Base-by-base conservation (phyloP, 768 basidiomycete genomes). In the Mycena chlorophos region DNA sequence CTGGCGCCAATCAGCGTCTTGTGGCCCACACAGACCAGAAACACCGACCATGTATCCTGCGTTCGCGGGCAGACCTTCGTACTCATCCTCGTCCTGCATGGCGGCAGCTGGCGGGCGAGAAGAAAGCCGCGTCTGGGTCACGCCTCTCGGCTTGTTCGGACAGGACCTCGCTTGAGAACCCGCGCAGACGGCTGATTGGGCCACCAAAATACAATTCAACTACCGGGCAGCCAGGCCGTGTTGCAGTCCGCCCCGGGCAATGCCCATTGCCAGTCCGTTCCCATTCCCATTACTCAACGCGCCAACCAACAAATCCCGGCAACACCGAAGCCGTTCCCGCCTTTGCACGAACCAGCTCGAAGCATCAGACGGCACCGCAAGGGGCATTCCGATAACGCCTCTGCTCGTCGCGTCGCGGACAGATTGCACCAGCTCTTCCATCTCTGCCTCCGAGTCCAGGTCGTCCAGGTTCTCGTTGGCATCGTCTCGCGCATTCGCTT, bases 281-380 rank as follows among this genome's bases (percentile, higher is more conserved):
- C 73, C 73, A 34, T 71, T 69, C 4, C 71, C 73, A 55, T 69
- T 77, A 19, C 72, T 67, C 42, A 87, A 69, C 2, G 86, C 85
- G 27, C 78, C 79, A 3, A 79, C 70, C 37, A 89, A 66, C 45
- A 85, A 66, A 64, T 85, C 83, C 40, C 83, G 75, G 67, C 85
- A 85, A 60, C 76, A 78, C 30, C 82, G 67, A 13, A 75, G 73
- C n/a, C 87, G 80, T 64, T 90, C 87, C 51, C 91, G 75, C 20
- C 91, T 77, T 52, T 83, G 82, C 28, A 90, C 86, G 67, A 91
- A 94, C 88, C 87, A 89, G n/a, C 84, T 86, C 28, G 88, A 78
- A 19, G 86, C 83, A 60, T 89, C 88, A 57, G 75, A 82, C 2
- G 91, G 86, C 0, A 86, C 80, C 2, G 90, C 91, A 17, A 92